Percentiles rank a stretch among this genome's conserved stretches.
phyloP scores from a whole-genome alignment of 2,329 filamentous ascomycete species.

The Xylariales sp. region DNA sequence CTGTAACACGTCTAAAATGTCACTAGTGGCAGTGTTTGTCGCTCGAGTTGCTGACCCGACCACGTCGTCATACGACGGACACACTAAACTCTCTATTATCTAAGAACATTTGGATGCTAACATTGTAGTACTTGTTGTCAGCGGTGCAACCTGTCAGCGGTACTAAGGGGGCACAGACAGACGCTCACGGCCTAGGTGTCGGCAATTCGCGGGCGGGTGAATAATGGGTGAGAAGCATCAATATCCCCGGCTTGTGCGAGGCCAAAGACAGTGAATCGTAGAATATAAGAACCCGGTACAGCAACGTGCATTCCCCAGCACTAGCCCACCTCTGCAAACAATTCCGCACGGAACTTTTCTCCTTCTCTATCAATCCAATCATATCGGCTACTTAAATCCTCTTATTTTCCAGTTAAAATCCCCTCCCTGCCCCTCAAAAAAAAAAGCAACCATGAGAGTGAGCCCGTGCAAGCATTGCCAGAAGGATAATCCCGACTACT shows the following conservation, averaged over 20 bases:
- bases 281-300: conserved; percentile 11
- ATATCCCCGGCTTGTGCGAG: neutral
- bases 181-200: neutral
- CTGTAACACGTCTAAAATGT: neutral
- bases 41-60: neutral
- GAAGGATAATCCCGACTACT: neutral
- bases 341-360: neutral
- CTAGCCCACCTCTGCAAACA: neutral
- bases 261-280: neutral
- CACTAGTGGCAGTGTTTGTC: neutral
- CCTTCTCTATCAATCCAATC: neutral
- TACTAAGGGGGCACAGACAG: neutral
- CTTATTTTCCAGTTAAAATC: too few relatives aligned
- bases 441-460: conserved; percentile 1
- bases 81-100: too few relatives aligned
- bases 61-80: neutral
- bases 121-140: neutral
- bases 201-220: neutral
- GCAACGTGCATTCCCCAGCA: too few relatives aligned
- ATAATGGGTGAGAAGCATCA: too few relatives aligned
- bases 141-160: neutral
- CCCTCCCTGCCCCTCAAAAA: neutral
- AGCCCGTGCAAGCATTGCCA: conserved; percentile 23
- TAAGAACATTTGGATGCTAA: neutral
- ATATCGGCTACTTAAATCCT: neutral